Evolutionary conservation across 441 rosid species (phyloP).

Genomic region (Melastoma candidum): DNA sequence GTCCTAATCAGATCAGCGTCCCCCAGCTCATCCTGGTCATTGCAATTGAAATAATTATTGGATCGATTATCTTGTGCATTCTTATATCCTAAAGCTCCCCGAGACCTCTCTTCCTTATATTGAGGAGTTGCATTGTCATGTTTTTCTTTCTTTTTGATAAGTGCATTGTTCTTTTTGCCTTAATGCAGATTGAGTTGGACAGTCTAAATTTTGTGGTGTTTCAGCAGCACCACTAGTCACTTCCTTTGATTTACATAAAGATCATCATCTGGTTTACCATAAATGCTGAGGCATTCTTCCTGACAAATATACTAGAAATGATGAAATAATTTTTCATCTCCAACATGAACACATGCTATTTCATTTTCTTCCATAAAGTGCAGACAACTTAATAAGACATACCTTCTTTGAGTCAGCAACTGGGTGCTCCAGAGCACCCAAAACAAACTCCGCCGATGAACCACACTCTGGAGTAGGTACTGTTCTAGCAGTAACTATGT

Average conservation of each 20-base stretch:
- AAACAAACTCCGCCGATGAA: no score
- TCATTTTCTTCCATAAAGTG: neutral
- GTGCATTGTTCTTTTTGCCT: no score
- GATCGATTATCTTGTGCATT: slow-evolving; percentile 11
- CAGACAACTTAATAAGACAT: neutral
- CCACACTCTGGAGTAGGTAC: no score
- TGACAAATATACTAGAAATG: slow-evolving; percentile 16
- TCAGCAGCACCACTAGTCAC: no score
- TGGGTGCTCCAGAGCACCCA: no score
- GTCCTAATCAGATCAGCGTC: slow-evolving; percentile 12
- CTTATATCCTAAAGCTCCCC: slow-evolving; percentile 17
- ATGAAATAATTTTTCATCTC: slow-evolving; percentile 25
- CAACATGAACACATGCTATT: neutral
- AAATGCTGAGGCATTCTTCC: slow-evolving; percentile 10
- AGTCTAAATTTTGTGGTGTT: no score
- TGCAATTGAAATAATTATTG: slow-evolving; percentile 16
- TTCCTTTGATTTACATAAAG: slow-evolving; percentile 11
- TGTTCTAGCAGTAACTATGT: no score
- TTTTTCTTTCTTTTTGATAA: no score
- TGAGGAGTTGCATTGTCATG: neutral
- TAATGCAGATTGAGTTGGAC: no score
- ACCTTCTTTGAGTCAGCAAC: no score
- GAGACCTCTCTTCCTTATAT: slow-evolving; percentile 16
- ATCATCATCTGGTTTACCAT: slow-evolving; percentile 21
- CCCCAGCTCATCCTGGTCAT: slow-evolving; percentile 22